A percentile compares a stretch with the other conserved stretches of the same genome.
Conservation (phyloP, 305 asterid species). For the Fraxinus angustifolia region DNA sequence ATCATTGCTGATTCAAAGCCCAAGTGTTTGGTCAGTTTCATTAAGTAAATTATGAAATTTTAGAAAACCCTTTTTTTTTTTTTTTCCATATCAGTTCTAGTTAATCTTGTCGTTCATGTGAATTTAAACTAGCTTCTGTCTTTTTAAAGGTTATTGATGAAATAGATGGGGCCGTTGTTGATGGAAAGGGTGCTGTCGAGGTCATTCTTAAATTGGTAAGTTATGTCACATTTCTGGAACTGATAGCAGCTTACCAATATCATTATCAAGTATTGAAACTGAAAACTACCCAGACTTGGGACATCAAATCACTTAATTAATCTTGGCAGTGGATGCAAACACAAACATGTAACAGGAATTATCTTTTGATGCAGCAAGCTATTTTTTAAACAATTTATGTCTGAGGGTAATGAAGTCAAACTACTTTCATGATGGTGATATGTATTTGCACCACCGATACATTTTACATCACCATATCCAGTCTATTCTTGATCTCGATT, state of each 20-base stretch:
- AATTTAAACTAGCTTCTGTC: constrained; percentile 18
- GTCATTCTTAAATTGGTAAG: constrained; percentile 78
- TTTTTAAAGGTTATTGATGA: constrained; percentile 79
- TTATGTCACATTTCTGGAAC: constrained; percentile 20
- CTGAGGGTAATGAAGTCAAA: constrained; percentile 11
- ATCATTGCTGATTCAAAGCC: constrained; percentile 89
- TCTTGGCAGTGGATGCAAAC: background rate
- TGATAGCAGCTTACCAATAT: constrained; percentile 6
- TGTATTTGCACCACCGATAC: constrained; percentile 5
- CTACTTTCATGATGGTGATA: constrained; percentile 10
- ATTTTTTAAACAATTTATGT: constrained; percentile 1
- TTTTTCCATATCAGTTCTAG: background rate
- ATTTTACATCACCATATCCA: constrained; percentile 2
- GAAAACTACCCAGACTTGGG: background rate
- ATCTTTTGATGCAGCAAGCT: constrained; percentile 5
- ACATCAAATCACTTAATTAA: constrained; percentile 3
- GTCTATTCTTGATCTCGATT: constrained; percentile 3
- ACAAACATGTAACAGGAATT: background rate
- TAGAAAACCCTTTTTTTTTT: constrained; percentile 10
- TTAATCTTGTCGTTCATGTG: constrained; percentile 24
- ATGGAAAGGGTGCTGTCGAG: constrained; percentile 97
- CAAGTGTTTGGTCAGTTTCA: constrained; percentile 85
- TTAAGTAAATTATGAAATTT: constrained; percentile 21
- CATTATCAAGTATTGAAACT: background rate
- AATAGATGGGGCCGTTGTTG: constrained; percentile 96